Conservation (phyloP, 2,329 filamentous ascomycete genomes). For the Hypoxylon sp. region DNA sequence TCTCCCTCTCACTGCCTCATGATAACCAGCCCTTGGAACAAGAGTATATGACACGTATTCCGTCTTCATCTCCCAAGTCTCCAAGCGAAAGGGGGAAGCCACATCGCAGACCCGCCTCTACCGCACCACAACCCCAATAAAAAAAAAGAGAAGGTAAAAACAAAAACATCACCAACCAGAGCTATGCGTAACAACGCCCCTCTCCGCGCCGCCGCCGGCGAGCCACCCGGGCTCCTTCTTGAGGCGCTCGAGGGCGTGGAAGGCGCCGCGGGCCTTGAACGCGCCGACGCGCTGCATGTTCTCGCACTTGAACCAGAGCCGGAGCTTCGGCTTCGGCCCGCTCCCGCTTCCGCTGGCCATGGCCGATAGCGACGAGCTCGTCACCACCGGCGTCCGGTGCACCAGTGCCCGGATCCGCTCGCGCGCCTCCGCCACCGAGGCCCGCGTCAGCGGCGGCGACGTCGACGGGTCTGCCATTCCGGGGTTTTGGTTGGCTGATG, state of each 20-base stretch:
- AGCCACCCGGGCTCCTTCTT: constrained; percentile 68
- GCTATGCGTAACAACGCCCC: constrained; percentile 88
- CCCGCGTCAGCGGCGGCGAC: constrained; percentile 72
- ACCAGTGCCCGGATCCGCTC: constrained; percentile 76
- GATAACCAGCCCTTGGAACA: too few relatives aligned
- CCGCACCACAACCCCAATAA: background rate
- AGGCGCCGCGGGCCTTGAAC: constrained; percentile 91
- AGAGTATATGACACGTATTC: too few relatives aligned
- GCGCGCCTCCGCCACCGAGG: constrained; percentile 76
- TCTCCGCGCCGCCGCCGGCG: constrained; percentile 63
- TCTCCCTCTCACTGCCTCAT: background rate
- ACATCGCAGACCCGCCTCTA: constrained; percentile 1
- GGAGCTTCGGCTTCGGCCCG: constrained; percentile 71
- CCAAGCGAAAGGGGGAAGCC: background rate
- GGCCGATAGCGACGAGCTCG: constrained; percentile 74
- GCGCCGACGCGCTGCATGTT: constrained; percentile 90
- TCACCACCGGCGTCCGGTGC: constrained; percentile 84
- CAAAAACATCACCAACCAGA: constrained; percentile 65
- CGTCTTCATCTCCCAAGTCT: too few relatives aligned
- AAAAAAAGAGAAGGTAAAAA: constrained; percentile 6
- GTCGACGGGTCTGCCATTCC: constrained; percentile 63
- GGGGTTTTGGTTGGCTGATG: too few relatives aligned
- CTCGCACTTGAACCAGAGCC: constrained; percentile 94
- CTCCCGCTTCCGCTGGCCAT: constrained; percentile 61
- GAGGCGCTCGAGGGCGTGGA: constrained; percentile 80